These are phyloP conservation scores for Phytophthora megakarya DNA, from an alignment of 352 stramenopile genomes.

Conservation along the genomic window DNA sequence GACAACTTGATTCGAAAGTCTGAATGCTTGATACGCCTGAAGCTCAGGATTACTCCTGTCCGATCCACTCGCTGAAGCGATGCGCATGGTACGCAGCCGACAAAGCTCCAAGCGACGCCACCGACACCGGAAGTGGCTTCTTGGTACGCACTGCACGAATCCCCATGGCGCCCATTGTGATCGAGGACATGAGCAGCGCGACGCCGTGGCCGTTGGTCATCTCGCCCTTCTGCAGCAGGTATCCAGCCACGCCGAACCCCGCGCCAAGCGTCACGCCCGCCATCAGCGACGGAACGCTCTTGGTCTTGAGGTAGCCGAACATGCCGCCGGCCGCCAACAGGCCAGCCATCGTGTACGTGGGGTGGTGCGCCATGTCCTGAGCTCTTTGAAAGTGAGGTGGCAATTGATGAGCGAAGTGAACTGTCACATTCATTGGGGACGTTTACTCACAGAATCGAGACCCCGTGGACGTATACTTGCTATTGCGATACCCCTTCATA, in stretches of 20 bases:
- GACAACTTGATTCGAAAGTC: slow-evolving; percentile 24
- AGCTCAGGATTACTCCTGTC: slow-evolving; percentile 66
- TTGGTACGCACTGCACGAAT: slow-evolving; percentile 74
- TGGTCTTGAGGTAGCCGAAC: slow-evolving; percentile 83
- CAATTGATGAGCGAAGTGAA: too few relatives aligned
- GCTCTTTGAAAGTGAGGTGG: neutral
- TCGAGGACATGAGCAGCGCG: slow-evolving; percentile 78
- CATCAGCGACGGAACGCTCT: slow-evolving; percentile 81
- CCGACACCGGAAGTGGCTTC: slow-evolving; percentile 73
- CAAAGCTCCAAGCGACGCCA: slow-evolving; percentile 77
- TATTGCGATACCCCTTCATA: too few relatives aligned
- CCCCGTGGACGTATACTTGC: too few relatives aligned
- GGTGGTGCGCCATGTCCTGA: slow-evolving; percentile 68
- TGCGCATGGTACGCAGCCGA: slow-evolving; percentile 85
- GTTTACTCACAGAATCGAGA: slow-evolving; percentile 12
- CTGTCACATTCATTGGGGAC: too few relatives aligned
- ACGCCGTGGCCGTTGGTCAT: slow-evolving; percentile 86
- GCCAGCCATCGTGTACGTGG: slow-evolving; percentile 84
- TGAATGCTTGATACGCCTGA: neutral
- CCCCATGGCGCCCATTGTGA: slow-evolving; percentile 88
- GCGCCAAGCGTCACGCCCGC: slow-evolving; percentile 81
- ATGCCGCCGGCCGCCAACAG: slow-evolving; percentile 68
- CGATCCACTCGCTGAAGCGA: slow-evolving; percentile 83
- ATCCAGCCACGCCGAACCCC: slow-evolving; percentile 79
- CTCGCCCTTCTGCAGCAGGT: slow-evolving; percentile 77